Evolutionary conservation across 768 basidiomycete genomes (phyloP).

Genomic region (Mycena sanguinolenta): DNA sequence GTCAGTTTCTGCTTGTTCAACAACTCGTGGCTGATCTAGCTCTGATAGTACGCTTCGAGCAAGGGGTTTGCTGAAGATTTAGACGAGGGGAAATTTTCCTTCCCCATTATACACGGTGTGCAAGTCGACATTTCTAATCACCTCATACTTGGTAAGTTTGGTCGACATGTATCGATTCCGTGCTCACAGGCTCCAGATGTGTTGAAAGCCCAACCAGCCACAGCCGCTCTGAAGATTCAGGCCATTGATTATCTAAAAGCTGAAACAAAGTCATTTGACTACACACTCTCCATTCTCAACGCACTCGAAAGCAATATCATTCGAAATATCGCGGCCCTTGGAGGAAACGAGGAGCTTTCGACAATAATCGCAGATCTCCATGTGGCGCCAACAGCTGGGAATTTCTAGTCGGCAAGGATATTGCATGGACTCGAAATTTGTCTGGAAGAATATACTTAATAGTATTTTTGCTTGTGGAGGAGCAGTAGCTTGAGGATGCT

Average conservation of each 20-base stretch:
- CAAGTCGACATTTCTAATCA: neutral
- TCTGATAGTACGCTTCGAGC: neutral
- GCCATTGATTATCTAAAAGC: neutral
- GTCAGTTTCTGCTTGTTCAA: neutral
- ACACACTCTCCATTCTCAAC: neutral
- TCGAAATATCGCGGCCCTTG: neutral
- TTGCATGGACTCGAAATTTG: too few relatives aligned
- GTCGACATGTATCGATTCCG: neutral
- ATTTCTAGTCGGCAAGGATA: too few relatives aligned
- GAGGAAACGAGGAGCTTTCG: neutral
- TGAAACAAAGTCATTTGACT: neutral
- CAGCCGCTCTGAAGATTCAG: neutral
- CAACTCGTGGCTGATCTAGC: neutral
- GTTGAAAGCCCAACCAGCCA: neutral
- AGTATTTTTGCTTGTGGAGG: too few relatives aligned
- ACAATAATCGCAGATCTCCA: neutral
- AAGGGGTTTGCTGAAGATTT: conserved; percentile 14
- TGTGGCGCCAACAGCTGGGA: too few relatives aligned
- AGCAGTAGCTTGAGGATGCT: too few relatives aligned
- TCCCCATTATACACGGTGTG: conserved; percentile 6
- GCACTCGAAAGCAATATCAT: neutral
- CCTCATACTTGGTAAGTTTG: neutral
- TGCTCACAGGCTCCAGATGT: neutral
- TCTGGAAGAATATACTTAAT: too few relatives aligned
- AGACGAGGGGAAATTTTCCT: conserved; percentile 9